Conservation (phyloP, 1,139 yeast species). For the Magnusiomyces magnusii region DNA sequence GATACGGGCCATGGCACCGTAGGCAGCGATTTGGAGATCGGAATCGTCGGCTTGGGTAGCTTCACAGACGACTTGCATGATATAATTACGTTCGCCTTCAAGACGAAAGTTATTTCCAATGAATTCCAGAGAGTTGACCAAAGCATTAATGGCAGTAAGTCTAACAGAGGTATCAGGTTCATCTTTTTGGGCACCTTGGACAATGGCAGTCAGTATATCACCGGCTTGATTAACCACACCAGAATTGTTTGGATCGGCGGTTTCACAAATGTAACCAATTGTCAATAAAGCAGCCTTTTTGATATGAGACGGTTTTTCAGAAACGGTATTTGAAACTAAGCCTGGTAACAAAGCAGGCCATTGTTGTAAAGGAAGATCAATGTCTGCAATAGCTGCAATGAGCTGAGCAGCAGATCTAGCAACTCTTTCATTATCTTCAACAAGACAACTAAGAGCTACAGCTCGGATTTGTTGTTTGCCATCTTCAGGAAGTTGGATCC, state of each 20-base stretch:
- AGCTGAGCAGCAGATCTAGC: conserved; percentile 89
- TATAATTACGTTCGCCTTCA: conserved; percentile 92
- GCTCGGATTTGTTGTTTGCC: conserved; percentile 57
- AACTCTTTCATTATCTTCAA: conserved; percentile 65
- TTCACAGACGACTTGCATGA: conserved; percentile 98
- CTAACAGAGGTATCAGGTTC: conserved; percentile 74
- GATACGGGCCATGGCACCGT: conserved; percentile 89
- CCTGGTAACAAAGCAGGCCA: conserved; percentile 84
- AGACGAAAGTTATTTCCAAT: conserved; percentile 80
- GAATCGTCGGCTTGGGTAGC: conserved; percentile 85
- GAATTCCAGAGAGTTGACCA: conserved; percentile 85
- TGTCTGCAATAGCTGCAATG: conserved; percentile 93
- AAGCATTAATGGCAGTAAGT: conserved; percentile 83
- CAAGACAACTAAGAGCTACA: conserved; percentile 52
- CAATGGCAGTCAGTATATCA: conserved; percentile 89
- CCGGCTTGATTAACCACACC: conserved; percentile 78
- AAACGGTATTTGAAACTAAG: conserved; percentile 77
- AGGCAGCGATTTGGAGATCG: conserved; percentile 88
- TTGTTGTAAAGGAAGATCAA: conserved; percentile 78
- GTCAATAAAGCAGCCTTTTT: conserved; percentile 83
- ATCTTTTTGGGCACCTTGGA: conserved; percentile 85
- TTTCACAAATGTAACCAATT: conserved; percentile 93
- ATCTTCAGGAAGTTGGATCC: conserved; percentile 50
- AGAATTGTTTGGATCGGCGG: conserved; percentile 79
- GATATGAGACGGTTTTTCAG: conserved; percentile 66